A percentile compares a stretch with the other conserved stretches of the same genome.
These are phyloP conservation scores for Nannizzia gypsea DNA, from an alignment of 2,329 filamentous ascomycete species.

Conservation along the genomic window DNA sequence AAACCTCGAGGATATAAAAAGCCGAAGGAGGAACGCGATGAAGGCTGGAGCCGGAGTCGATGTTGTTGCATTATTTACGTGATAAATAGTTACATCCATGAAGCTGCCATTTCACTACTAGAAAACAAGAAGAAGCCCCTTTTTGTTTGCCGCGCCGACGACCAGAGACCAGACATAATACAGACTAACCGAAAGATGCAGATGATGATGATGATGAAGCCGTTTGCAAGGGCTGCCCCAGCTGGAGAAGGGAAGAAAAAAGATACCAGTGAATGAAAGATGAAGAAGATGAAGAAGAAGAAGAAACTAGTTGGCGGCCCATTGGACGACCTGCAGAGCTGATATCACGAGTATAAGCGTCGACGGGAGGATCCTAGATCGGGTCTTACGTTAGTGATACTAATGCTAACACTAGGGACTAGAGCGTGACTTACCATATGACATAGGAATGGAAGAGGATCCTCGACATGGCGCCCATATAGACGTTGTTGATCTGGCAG, in stretches of 20 bases:
- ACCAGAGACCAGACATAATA: not conserved
- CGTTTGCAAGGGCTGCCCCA: too few species aligned
- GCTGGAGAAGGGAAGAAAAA: not conserved
- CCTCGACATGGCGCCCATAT: constrained; percentile 85
- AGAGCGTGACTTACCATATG: constrained; percentile 64
- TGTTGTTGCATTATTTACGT: too few species aligned
- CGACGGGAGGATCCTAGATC: constrained; percentile 74
- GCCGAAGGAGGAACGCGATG: not conserved
- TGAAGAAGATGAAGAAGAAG: not conserved
- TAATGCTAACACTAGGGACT: too few species aligned
- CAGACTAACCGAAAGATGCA: not conserved
- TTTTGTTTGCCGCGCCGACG: not conserved
- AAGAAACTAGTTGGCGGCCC: constrained; percentile 43
- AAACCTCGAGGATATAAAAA: not conserved
- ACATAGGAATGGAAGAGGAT: constrained; percentile 95
- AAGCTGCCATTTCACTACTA: too few species aligned
- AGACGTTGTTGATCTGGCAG: constrained; percentile 95
- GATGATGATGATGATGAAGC: not conserved
- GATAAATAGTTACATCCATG: too few species aligned
- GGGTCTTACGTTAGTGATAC: not conserved
- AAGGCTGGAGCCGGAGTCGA: too few species aligned
- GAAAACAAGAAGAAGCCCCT: not conserved
- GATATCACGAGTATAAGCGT: constrained; percentile 83
- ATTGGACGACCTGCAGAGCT: constrained; percentile 84
- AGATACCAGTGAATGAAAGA: not conserved